phyloP scores from a whole-genome alignment of 1,139 yeast genomes.

The Pichia sp. region DNA sequence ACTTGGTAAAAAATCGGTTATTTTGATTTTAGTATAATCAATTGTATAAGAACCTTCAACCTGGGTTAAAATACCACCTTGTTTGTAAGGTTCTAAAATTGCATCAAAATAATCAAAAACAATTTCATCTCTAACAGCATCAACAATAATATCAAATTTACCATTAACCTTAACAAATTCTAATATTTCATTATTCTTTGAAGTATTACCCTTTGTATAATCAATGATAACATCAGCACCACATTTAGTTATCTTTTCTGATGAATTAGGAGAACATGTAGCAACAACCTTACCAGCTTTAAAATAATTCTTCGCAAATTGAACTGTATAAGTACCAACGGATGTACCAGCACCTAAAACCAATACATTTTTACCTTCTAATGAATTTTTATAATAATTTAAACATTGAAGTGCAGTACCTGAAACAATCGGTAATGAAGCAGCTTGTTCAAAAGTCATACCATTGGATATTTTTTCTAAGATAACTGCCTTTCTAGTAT shows the following conservation, averaged over 20 bases:
- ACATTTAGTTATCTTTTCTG: slow-evolving; percentile 7
- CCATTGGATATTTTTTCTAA: slow-evolving; percentile 43
- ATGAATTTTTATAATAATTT: slow-evolving; percentile 25
- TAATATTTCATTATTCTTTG: slow-evolving; percentile 30
- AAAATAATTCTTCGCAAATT: slow-evolving; percentile 45
- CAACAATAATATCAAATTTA: slow-evolving; percentile 37
- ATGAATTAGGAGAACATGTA: slow-evolving; percentile 35
- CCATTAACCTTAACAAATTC: slow-evolving; percentile 32
- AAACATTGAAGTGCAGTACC: slow-evolving; percentile 24
- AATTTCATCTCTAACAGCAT: slow-evolving; percentile 20
- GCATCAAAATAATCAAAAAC: slow-evolving; percentile 13
- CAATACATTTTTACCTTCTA: slow-evolving; percentile 33
- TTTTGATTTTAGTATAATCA: slow-evolving; percentile 16
- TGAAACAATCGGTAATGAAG: slow-evolving; percentile 50
- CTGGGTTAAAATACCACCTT: slow-evolving; percentile 29
- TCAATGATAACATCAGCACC: slow-evolving; percentile 24
- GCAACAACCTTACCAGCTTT: slow-evolving; percentile 37
- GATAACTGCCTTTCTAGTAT: slow-evolving; percentile 31
- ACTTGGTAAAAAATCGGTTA: slow-evolving; percentile 14
- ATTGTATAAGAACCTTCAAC: slow-evolving; percentile 32
- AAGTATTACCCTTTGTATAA: slow-evolving; percentile 26
- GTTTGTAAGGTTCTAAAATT: slow-evolving; percentile 19
- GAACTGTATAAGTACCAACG: slow-evolving; percentile 60
- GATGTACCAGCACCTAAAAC: slow-evolving; percentile 71
- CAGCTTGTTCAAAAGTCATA: slow-evolving; percentile 48